Base-by-base conservation (phyloP, 495 filamentous ascomycete species). In the Annulohypoxylon nitens region DNA sequence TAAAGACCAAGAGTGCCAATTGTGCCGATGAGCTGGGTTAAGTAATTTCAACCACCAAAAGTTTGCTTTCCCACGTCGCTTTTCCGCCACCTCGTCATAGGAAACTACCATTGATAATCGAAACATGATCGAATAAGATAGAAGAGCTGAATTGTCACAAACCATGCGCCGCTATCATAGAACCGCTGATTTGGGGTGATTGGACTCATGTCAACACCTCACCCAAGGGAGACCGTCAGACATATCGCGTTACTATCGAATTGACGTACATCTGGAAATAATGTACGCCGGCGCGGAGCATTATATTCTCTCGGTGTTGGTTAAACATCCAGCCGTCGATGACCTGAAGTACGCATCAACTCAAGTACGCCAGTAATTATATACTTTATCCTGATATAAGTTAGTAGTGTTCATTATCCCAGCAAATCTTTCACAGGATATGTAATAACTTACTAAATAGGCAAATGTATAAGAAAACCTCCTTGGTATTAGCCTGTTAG, bases 21-120 rank as follows among this genome's bases (percentile, higher is more conserved):
- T 57, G 37, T 57, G 53, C 12, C n/a, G 53, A n/a, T 33, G 33
- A 37, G 30, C 33, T 57, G 8, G 53, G 33, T 30, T 33, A 57
- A 57, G 30, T 30, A 20, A 30, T 37, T 57, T 30, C 7, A 53
- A 23, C 23, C 23, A 16, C 51, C 16, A 36, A 4, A 37, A 57
- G 53, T 57, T 57, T 57, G 53, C 53, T 57, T 57, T 57, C 25
- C 53, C 30, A 57, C 33, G 53, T 57, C 30, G 11, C 34, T 36
- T 8, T 18, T 30, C 30, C 30, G 34, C 51, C 26, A 25, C 34
- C 26, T 36, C 26, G 30, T 30, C 5, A 30, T 6, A 18, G n/a
- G 51, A 36, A 26, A 54, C 51, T 11, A 12, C 16, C 4, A 54
- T 34, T 20, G n/a, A 20, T 45, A 30, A 36, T 36, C 18, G 30